phyloP scores from a whole-genome alignment of 2,329 filamentous ascomycete genomes.

The Aureobasidium sp. region DNA sequence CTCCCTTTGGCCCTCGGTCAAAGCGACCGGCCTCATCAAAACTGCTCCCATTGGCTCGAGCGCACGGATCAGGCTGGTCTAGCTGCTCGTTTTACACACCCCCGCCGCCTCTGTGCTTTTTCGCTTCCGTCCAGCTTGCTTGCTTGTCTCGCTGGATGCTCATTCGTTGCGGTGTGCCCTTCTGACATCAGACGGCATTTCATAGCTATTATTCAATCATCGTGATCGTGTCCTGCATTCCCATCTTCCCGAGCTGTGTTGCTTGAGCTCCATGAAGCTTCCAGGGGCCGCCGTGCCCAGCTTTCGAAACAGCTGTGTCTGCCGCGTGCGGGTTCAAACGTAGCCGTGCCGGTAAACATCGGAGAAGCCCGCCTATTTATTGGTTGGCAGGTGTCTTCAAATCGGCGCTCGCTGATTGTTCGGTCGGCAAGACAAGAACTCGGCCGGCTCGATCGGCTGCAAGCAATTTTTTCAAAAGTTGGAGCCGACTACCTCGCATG shows the following conservation, averaged over 20 bases:
- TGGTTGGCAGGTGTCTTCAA: neutral
- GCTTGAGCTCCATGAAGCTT: neutral
- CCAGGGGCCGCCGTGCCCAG: conserved; percentile 1
- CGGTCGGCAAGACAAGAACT: conserved; percentile 4
- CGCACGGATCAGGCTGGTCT: neutral
- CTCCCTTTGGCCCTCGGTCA: conserved; percentile 15
- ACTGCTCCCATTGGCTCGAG: conserved; percentile 1
- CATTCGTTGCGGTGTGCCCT: neutral
- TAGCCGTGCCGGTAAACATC: conserved; percentile 11
- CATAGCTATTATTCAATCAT: neutral
- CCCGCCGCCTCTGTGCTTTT: conserved; percentile 13
- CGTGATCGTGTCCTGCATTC: neutral
- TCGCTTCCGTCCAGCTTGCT: conserved; percentile 9
- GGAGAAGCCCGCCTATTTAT: conserved; percentile 1
- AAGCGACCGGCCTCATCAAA: conserved; percentile 11
- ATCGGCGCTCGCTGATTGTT: conserved; percentile 7
- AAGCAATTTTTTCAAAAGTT: conserved; percentile 8
- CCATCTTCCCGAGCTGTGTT: neutral
- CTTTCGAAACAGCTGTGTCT: neutral
- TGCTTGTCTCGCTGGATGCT: neutral
- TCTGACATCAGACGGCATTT: neutral
- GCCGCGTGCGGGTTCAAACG: neutral
- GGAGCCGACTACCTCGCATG: conserved; percentile 7
- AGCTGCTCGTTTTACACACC: conserved; percentile 10
- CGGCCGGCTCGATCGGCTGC: conserved; percentile 8